Evolutionary conservation across 2,329 filamentous ascomycete genomes (phyloP), one percentile per base, ranked within the genome.

Genomic region (Raffaelea albimanens): DNA sequence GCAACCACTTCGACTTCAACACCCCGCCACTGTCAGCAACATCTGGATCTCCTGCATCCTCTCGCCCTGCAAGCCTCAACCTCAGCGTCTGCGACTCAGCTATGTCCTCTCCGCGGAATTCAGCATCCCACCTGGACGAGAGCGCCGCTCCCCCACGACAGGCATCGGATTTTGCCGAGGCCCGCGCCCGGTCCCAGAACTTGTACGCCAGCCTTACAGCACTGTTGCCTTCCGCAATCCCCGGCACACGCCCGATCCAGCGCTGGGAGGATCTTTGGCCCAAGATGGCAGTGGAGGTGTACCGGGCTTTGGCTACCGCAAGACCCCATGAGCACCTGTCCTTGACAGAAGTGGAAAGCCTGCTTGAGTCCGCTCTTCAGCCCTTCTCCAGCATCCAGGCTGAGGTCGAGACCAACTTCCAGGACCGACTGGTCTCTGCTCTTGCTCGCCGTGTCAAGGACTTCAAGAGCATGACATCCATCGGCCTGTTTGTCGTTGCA

Each of bases 241-340:
- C 70, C 73, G 0, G 63, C 69, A 60, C 64, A 1, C 65, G 64
- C 19, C 66, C 71, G 20, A 57, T 64, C 9, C 64, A 53, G 40
- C 69, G 73, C 46, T 80, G 76, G 76, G 67, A 70, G 52, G 64
- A 65, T 4, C 69, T 80, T 51, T 70, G 70, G 3, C 69, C 74
- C 3, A 68, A 72, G 2, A 66, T 80, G 57, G 75, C 76, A 1
- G 63, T 80, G 11, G 73, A 80, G 60, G 77, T 80, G 21, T 74
- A 78, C 62, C 73, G 76, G n/a, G 73, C 67, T 55, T 44, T 56
- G 18, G 40, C 47, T 2, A 33, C 11, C 19, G 34, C 42, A 11
- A 43, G 43, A 3, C 16, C 29, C 14, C 43, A 47, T 22, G 13
- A 13, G 25, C 36, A 34, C 7, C 5, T 40, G 16, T 38, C 49